phyloP scores from a whole-genome alignment of 352 stramenopile species.

The Pythium aquatile region DNA sequence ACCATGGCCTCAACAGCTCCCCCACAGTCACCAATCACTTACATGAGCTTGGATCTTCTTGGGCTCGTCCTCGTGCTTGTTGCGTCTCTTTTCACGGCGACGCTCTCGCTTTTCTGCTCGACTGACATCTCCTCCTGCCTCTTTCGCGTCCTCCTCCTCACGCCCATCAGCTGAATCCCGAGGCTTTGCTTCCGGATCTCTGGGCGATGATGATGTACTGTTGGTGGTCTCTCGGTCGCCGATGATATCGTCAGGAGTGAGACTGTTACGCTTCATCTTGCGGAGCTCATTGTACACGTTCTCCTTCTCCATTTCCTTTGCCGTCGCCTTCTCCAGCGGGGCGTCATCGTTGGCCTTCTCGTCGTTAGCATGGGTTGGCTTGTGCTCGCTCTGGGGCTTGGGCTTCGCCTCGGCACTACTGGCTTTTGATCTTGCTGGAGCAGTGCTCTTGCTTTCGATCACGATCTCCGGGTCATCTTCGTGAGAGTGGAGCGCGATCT shows the following conservation, averaged over 20 bases:
- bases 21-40: slow-evolving; percentile 1
- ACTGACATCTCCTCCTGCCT: slow-evolving; percentile 18
- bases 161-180: slow-evolving; percentile 18
- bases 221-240: slow-evolving; percentile 9
- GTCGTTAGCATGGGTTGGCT: slow-evolving; percentile 26
- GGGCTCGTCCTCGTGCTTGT: slow-evolving; percentile 58
- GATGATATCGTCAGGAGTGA: slow-evolving; percentile 31
- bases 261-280: slow-evolving; percentile 42
- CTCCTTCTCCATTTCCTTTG: slow-evolving; percentile 28
- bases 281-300: slow-evolving; percentile 61
- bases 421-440: slow-evolving; percentile 16
- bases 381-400: slow-evolving; percentile 16
- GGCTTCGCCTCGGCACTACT: slow-evolving; percentile 16
- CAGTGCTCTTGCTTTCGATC: slow-evolving; percentile 47
- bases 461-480: slow-evolving; percentile 59
- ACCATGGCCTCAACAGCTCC: background rate
- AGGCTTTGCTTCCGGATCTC: slow-evolving; percentile 29
- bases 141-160: slow-evolving; percentile 43
- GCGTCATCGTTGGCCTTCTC: slow-evolving; percentile 27
- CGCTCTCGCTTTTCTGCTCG: slow-evolving; percentile 45
- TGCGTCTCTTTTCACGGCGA: slow-evolving; percentile 50
- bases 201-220: slow-evolving; percentile 10
- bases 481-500: slow-evolving; percentile 17
- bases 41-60: slow-evolving; percentile 71
- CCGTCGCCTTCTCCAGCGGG: slow-evolving; percentile 23